Conservation (phyloP, 345 rosid species). For the Luvunga scandens region DNA sequence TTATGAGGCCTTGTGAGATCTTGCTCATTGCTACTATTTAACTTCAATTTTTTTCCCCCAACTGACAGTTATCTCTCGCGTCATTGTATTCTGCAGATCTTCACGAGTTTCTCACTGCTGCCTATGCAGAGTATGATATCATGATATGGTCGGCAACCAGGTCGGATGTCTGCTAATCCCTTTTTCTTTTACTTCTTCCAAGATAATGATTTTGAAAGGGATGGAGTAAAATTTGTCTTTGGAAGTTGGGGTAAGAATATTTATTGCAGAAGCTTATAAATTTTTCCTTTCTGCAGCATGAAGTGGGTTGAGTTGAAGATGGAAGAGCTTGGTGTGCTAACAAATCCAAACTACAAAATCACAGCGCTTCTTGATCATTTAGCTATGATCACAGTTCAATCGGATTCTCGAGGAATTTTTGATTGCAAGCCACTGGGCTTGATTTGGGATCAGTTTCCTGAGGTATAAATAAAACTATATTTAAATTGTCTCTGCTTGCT, state of each 20-base stretch:
- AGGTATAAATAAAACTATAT: slow-evolving; percentile 39
- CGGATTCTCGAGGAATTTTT: slow-evolving; percentile 79
- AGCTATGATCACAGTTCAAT: slow-evolving; percentile 94
- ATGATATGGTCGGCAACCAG: slow-evolving; percentile 99
- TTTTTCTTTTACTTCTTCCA: not conserved
- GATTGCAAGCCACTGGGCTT: slow-evolving; percentile 94
- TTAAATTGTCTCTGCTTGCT: not conserved
- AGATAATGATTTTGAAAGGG: not conserved
- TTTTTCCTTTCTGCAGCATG: slow-evolving; percentile 56
- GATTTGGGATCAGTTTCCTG: slow-evolving; percentile 87
- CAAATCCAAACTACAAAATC: slow-evolving; percentile 85
- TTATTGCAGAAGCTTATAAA: not conserved
- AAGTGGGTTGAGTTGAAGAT: slow-evolving; percentile 98
- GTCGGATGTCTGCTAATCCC: slow-evolving; percentile 26
- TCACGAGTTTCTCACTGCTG: slow-evolving; percentile 94
- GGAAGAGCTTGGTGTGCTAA: slow-evolving; percentile 92
- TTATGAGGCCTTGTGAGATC: slow-evolving; percentile 90
- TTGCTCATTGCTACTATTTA: not conserved
- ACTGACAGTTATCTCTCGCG: slow-evolving; percentile 7
- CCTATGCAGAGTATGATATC: slow-evolving; percentile 85
- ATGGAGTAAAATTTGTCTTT: not conserved
- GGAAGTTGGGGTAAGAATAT: not conserved
- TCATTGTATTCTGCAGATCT: slow-evolving; percentile 56
- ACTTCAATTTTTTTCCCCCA: not conserved
- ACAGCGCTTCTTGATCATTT: slow-evolving; percentile 89